A percentile compares a stretch with the other conserved stretches of the same genome.
These are phyloP conservation scores for Phytophthora citrophthora DNA, from an alignment of 352 stramenopile species.

Conservation along the genomic window DNA sequence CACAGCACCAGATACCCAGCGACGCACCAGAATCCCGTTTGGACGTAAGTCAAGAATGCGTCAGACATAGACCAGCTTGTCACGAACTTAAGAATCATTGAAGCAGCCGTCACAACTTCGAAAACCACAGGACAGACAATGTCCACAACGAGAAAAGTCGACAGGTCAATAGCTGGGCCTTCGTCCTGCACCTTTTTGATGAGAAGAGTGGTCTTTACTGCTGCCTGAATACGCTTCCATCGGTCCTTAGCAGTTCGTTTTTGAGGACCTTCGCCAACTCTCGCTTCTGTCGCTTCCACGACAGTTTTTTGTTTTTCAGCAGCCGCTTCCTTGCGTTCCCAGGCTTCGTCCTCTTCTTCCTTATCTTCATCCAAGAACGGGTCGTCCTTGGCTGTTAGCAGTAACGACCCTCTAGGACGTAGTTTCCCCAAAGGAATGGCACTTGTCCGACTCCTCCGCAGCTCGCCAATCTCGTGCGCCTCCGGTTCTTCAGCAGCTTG, in stretches of 20 bases:
- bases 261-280: constrained; percentile 11
- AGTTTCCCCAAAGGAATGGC: constrained; percentile 15
- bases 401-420: constrained; percentile 31
- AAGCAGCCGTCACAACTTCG: constrained; percentile 57
- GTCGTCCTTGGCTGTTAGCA: constrained; percentile 59
- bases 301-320: constrained; percentile 32
- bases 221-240: constrained; percentile 62
- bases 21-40: constrained; percentile 70
- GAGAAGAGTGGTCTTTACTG: constrained; percentile 62
- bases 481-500: constrained; percentile 9
- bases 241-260: constrained; percentile 41
- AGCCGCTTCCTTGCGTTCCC: constrained; percentile 40
- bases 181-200: constrained; percentile 66
- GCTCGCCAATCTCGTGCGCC: constrained; percentile 13
- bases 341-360: constrained; percentile 60
- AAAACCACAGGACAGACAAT: constrained; percentile 79
- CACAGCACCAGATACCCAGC: constrained; percentile 67
- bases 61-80: constrained; percentile 62
- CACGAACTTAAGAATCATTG: constrained; percentile 60
- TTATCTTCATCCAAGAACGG: constrained; percentile 64
- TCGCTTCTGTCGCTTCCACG: constrained; percentile 23
- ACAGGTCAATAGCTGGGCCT: constrained; percentile 67
- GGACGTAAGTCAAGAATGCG: constrained; percentile 74
- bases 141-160: constrained; percentile 80
- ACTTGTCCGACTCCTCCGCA: constrained; percentile 32